phyloP scores from a whole-genome alignment of 345 rosid genomes.

The Camelina sativa region DNA sequence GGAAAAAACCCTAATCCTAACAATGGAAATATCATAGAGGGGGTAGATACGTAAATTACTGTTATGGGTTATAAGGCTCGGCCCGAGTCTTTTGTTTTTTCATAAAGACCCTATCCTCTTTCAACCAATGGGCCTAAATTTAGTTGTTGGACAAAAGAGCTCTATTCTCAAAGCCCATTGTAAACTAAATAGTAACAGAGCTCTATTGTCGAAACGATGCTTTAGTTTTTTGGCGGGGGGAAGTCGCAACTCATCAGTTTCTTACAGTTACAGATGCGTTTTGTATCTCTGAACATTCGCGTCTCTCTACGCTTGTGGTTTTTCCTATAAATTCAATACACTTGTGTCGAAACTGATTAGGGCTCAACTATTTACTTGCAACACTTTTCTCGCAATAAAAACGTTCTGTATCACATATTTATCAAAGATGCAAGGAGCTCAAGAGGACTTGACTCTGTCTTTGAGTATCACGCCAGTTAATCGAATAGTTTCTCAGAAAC shows the following conservation, averaged over 20 bases:
- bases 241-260: neutral
- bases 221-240: neutral
- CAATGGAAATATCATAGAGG: neutral
- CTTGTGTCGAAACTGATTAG: rapidly evolving
- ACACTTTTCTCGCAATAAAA: no score
- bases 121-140: neutral
- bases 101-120: neutral
- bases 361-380: neutral
- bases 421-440: neutral
- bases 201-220: slow-evolving; percentile 5
- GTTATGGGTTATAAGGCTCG: neutral
- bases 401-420: neutral
- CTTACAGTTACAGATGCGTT: slow-evolving; percentile 7
- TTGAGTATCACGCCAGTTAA: neutral
- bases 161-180: neutral
- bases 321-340: slow-evolving; percentile 26
- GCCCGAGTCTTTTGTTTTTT: neutral
- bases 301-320: slow-evolving; percentile 17
- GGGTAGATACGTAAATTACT: slow-evolving; percentile 6
- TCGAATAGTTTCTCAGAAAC: neutral
- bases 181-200: neutral
- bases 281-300: slow-evolving; percentile 6
- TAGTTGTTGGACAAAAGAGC: neutral
- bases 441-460: neutral
- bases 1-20: slow-evolving; percentile 21